phyloP scores from a whole-genome alignment of 78 protist species.

The Acrasis kona region DNA sequence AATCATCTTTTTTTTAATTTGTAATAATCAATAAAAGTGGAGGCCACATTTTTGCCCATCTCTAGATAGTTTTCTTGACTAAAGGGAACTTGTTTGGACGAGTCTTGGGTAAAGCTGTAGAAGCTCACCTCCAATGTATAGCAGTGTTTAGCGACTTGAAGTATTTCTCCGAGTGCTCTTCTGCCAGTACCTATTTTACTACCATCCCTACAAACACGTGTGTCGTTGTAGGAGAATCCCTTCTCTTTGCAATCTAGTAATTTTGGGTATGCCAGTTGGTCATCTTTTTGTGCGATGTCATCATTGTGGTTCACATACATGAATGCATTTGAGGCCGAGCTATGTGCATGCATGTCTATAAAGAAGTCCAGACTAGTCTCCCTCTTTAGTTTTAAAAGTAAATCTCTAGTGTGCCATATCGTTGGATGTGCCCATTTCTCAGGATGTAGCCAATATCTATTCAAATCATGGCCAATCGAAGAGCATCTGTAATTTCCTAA shows the following conservation, averaged over 20 bases:
- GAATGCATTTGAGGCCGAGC: slow-evolving; percentile 1
- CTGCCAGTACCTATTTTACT: slow-evolving; percentile 30
- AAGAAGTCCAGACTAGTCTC: slow-evolving; percentile 11
- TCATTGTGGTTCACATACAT: too few relatives aligned
- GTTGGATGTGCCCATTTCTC: neutral
- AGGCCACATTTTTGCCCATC: neutral
- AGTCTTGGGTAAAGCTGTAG: neutral
- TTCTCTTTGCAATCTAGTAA: neutral
- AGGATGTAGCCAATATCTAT: neutral
- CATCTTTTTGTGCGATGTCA: too few relatives aligned
- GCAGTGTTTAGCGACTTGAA: neutral
- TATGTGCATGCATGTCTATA: slow-evolving; percentile 21
- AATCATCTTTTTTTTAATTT: too few relatives aligned
- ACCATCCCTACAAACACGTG: slow-evolving; percentile 19
- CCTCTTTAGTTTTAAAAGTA: too few relatives aligned
- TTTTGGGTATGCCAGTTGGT: slow-evolving; percentile 11
- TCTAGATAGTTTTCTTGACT: slow-evolving; percentile 17
- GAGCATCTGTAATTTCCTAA: slow-evolving; percentile 43
- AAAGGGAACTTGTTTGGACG: neutral
- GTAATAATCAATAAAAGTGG: slow-evolving; percentile 27
- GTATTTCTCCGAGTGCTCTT: slow-evolving; percentile 17
- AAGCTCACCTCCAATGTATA: slow-evolving; percentile 31
- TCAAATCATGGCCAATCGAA: neutral
- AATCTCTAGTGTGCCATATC: neutral
- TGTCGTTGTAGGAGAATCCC: neutral